Evolutionary conservation across 2,329 filamentous ascomycete species (phyloP).

Genomic region (Exophiala bonariae): DNA sequence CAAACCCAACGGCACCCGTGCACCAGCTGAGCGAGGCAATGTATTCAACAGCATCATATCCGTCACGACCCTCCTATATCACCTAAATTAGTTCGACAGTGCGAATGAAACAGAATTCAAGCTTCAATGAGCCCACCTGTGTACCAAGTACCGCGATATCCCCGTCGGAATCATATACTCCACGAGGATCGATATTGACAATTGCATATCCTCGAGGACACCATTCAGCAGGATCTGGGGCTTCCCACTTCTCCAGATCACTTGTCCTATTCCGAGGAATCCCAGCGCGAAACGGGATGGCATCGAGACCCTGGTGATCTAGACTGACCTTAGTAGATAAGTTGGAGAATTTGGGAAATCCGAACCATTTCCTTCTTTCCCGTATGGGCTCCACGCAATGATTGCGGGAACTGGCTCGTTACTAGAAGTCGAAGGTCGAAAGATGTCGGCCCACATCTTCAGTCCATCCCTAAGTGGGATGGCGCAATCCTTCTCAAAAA

Average conservation of each 20-base stretch:
- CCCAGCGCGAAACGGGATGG: conserved; percentile 16
- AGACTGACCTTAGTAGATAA: conserved; percentile 14
- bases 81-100: too few species aligned
- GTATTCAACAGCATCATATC: conserved; percentile 47
- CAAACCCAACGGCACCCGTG: conserved; percentile 44
- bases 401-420: conserved; percentile 28
- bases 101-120: neutral
- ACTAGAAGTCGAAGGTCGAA: conserved; percentile 23
- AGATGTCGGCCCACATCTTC: conserved; percentile 31
- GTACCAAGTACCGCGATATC: conserved; percentile 16
- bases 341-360: conserved; percentile 19
- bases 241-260: conserved; percentile 28
- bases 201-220: conserved; percentile 32
- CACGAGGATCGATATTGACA: conserved; percentile 33
- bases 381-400: conserved; percentile 33
- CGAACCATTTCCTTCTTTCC: conserved; percentile 27
- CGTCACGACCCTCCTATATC: conserved; percentile 44
- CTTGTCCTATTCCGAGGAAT: conserved; percentile 13
- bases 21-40: conserved; percentile 40
- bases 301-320: conserved; percentile 17
- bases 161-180: conserved; percentile 31
- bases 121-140: conserved; percentile 3
- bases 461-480: conserved; percentile 31
- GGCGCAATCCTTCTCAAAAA: conserved; percentile 28
- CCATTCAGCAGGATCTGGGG: conserved; percentile 34